phyloP scores from a whole-genome alignment of 305 asterid species.

The Stenogyne calaminthoides region DNA sequence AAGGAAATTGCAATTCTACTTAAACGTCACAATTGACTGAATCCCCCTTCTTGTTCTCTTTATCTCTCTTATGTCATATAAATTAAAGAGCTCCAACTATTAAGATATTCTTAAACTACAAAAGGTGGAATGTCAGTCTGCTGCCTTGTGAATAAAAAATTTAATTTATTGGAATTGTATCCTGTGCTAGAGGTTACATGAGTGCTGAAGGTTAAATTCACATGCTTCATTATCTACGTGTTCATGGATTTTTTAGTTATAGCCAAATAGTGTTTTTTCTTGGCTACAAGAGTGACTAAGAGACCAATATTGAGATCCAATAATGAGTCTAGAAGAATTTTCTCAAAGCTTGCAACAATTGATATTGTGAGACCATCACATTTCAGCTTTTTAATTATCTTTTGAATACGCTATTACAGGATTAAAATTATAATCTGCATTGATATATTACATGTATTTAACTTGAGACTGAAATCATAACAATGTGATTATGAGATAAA shows the following conservation, averaged over 20 bases:
- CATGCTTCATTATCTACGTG: neutral
- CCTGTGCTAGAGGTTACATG: neutral
- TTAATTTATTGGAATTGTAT: neutral
- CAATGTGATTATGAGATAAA: too few species aligned
- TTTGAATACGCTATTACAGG: neutral
- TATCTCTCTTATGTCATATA: neutral
- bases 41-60: neutral
- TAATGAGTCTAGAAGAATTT: neutral
- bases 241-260: neutral
- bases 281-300: neutral
- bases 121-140: neutral
- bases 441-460: neutral
- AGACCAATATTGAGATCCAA: neutral
- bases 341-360: neutral
- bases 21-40: neutral
- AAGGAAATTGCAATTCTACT: constrained; percentile 12
- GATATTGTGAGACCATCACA: neutral
- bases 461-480: constrained; percentile 13
- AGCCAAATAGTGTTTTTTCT: neutral
- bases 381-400: neutral
- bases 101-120: neutral
- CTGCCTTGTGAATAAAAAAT: neutral
- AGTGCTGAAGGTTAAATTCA: neutral
- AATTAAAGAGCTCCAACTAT: neutral
- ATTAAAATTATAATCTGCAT: neutral